Percentiles rank a stretch among this genome's conserved stretches.
Conservation (phyloP, 2,329 filamentous ascomycete species). For the Aspergillus sp. region DNA sequence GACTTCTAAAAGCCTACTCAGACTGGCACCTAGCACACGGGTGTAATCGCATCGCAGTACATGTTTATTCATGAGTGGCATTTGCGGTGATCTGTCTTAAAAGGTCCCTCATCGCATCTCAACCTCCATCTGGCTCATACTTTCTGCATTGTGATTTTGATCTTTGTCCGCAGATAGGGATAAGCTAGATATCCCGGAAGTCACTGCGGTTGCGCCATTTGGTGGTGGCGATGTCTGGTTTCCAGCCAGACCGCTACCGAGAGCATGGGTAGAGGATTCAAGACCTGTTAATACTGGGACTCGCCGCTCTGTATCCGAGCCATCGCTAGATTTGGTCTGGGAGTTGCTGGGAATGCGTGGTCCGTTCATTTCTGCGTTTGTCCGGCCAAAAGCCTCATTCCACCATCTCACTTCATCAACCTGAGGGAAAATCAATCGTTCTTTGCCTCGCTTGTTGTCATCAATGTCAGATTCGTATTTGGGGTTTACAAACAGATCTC, state of each 20-base stretch:
- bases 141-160: constrained; percentile 24
- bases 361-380: constrained; percentile 90
- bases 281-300: constrained; percentile 60
- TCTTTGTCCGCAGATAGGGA: constrained; percentile 39
- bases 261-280: constrained; percentile 57
- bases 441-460: constrained; percentile 74
- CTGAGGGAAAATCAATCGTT: constrained; percentile 79
- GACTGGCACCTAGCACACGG: constrained; percentile 3
- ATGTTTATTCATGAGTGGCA: background rate
- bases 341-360: constrained; percentile 54
- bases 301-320: constrained; percentile 25
- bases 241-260: constrained; percentile 45
- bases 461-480: constrained; percentile 74
- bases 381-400: constrained; percentile 81
- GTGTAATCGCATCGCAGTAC: constrained; percentile 11
- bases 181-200: constrained; percentile 48
- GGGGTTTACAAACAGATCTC: constrained; percentile 77
- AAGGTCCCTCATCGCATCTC: constrained; percentile 47
- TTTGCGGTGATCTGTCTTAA: background rate
- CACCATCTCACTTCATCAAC: constrained; percentile 87
- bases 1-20: background rate
- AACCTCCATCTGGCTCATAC: constrained; percentile 44
- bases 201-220: constrained; percentile 42
- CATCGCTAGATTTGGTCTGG: constrained; percentile 31
- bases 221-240: constrained; percentile 28